Conservation (phyloP, 1,284 basidiomycete genomes). For the Moniliophthora roreri region DNA sequence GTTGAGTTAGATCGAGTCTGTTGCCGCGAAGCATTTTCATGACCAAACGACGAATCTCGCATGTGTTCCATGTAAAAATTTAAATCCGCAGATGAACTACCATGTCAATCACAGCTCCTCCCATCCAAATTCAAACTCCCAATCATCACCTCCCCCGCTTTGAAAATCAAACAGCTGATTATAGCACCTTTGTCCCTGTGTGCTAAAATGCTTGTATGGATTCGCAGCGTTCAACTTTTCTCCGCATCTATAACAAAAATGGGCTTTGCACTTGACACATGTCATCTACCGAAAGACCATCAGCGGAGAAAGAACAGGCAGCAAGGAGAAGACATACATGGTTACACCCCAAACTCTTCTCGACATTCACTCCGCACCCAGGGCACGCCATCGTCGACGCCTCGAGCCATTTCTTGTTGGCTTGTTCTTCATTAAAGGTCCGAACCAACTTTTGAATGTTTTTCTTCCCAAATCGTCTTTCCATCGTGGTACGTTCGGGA, state of each 20-base stretch:
- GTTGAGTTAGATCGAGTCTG: too few species aligned
- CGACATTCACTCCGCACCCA: conserved; percentile 64
- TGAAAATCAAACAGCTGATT: conserved; percentile 64
- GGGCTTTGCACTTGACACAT: conserved; percentile 63
- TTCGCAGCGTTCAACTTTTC: conserved; percentile 44
- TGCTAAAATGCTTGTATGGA: conserved; percentile 74
- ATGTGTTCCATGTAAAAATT: too few species aligned
- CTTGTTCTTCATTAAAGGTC: conserved; percentile 63
- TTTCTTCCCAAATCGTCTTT: conserved; percentile 59
- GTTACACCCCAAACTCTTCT: conserved; percentile 76
- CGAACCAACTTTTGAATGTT: conserved; percentile 58
- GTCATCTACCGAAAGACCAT: conserved; percentile 56
- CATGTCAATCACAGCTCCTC: conserved; percentile 25
- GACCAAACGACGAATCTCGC: too few species aligned
- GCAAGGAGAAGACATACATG: conserved; percentile 50
- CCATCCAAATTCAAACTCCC: conserved; percentile 55
- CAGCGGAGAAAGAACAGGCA: not conserved
- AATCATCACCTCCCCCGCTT: conserved; percentile 41
- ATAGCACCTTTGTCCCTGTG: conserved; percentile 53
- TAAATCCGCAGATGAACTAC: too few species aligned
- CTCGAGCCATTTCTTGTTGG: conserved; percentile 65
- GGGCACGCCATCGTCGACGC: conserved; percentile 68
- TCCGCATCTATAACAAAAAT: conserved; percentile 82
- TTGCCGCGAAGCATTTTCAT: too few species aligned
- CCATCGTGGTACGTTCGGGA: conserved; percentile 44